Conservation (phyloP, 768 basidiomycete genomes). For the Sarcomyxa edulis region DNA sequence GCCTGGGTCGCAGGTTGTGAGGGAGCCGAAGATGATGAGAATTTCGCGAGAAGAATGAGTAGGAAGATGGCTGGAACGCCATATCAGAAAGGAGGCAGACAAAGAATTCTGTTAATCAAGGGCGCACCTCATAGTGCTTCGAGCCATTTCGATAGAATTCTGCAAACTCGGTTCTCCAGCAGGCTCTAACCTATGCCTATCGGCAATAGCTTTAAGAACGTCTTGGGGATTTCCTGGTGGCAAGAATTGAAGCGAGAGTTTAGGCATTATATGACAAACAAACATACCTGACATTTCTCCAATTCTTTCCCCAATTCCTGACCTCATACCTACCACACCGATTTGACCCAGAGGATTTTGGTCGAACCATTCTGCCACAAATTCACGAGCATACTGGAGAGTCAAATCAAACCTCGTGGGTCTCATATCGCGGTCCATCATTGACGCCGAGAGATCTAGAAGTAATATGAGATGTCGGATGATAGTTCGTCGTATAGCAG, state of each 20-base stretch:
- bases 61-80: constrained; percentile 78
- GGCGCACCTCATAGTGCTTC: constrained; percentile 81
- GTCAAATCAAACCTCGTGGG: constrained; percentile 91
- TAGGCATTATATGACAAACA: constrained; percentile 5
- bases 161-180: constrained; percentile 93
- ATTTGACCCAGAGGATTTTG: constrained; percentile 98
- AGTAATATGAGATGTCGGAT: constrained; percentile 92
- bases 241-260: constrained; percentile 1
- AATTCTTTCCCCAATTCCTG: constrained; percentile 85
- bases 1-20: constrained; percentile 96
- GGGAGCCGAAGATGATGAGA: constrained; percentile 87
- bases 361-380: constrained; percentile 97
- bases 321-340: constrained; percentile 88
- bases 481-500: constrained; percentile 89
- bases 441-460: constrained; percentile 87
- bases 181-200: constrained; percentile 86
- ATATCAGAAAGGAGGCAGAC: too few species aligned
- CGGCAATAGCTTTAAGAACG: constrained; percentile 79
- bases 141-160: constrained; percentile 97
- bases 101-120: too few species aligned
- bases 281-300: constrained; percentile 89
- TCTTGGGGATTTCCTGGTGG: constrained; percentile 89
- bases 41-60: constrained; percentile 96
- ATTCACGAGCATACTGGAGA: constrained; percentile 86
- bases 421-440: constrained; percentile 95